phyloP scores from a whole-genome alignment of 768 basidiomycete genomes.

The Mrakia frigida region DNA sequence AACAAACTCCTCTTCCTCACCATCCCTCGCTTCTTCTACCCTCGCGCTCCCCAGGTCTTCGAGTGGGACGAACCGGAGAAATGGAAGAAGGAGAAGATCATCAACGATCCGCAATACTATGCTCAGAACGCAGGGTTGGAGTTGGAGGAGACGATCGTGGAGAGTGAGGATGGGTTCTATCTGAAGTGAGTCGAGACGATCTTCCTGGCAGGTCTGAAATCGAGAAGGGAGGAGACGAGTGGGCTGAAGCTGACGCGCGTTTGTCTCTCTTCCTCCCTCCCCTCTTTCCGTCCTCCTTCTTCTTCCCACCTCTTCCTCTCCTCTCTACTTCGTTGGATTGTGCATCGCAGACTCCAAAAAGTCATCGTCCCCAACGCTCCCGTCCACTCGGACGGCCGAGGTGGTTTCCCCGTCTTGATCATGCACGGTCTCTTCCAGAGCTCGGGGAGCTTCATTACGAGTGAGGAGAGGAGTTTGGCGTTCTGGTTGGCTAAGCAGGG shows the following conservation, averaged over 20 bases:
- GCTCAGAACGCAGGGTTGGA: slow-evolving; percentile 49
- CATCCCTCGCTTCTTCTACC: slow-evolving; percentile 33
- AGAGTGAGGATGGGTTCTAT: slow-evolving; percentile 51
- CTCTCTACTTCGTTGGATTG: background rate
- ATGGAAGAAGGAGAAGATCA: slow-evolving; percentile 46
- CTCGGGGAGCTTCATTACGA: slow-evolving; percentile 51
- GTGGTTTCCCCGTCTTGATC: slow-evolving; percentile 48
- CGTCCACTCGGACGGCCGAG: background rate
- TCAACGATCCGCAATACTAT: slow-evolving; percentile 50
- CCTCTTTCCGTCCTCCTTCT: background rate
- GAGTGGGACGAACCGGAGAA: slow-evolving; percentile 48
- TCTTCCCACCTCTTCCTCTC: background rate
- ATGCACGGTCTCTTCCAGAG: slow-evolving; percentile 53
- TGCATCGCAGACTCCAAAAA: slow-evolving; percentile 21
- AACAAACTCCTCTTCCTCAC: slow-evolving; percentile 35
- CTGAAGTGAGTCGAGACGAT: slow-evolving; percentile 34
- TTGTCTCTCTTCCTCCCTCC: background rate
- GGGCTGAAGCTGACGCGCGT: background rate
- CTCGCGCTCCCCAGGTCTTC: slow-evolving; percentile 33
- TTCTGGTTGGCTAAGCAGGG: slow-evolving; percentile 52
- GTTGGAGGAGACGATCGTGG: slow-evolving; percentile 49
- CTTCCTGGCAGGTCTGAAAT: background rate
- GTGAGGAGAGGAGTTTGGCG: slow-evolving; percentile 51
- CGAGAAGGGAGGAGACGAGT: background rate
- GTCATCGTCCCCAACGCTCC: slow-evolving; percentile 19